Evolutionary conservation across 306 rosid species (phyloP).

Genomic region (Datisca glomerata): DNA sequence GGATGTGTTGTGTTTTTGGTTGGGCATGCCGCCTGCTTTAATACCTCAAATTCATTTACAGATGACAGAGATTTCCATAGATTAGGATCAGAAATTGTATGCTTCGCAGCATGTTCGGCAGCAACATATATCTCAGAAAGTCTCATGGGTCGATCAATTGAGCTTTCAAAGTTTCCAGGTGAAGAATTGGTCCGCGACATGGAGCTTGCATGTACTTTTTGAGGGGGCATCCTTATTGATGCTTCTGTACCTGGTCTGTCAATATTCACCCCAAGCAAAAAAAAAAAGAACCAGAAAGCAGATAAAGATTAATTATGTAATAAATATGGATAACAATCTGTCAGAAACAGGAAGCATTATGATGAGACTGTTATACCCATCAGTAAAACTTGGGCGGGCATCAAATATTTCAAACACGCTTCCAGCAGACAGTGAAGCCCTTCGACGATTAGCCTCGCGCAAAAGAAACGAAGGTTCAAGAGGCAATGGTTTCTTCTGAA

Average conservation of each 20-base stretch:
- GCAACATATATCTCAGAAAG: conserved; percentile 94
- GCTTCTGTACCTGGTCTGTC: conserved; percentile 83
- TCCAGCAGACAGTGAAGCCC: conserved; percentile 97
- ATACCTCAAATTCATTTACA: conserved; percentile 86
- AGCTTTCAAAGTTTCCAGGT: conserved; percentile 72
- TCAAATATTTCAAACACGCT: conserved; percentile 67
- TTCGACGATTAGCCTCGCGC: conserved; percentile 92
- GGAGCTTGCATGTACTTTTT: conserved; percentile 41
- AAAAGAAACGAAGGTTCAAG: conserved; percentile 88
- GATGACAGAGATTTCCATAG: conserved; percentile 64
- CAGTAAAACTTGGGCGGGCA: conserved; percentile 37
- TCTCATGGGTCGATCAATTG: conserved; percentile 90
- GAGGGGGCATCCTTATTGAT: conserved; percentile 48
- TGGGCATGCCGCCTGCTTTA: conserved; percentile 8
- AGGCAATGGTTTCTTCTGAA: conserved; percentile 84
- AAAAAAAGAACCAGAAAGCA: conserved; percentile 13
- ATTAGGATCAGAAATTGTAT: conserved; percentile 51
- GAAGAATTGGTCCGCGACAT: conserved; percentile 91
- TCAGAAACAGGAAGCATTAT: neutral
- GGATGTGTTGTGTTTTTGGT: neutral
- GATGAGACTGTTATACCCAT: conserved; percentile 35
- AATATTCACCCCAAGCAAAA: conserved; percentile 28
- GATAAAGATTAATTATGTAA: conserved; percentile 13
- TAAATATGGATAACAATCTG: no score
- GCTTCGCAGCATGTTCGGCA: conserved; percentile 77